phyloP scores from a whole-genome alignment of 1,139 yeast species.

The Fermentozyma sake region DNA sequence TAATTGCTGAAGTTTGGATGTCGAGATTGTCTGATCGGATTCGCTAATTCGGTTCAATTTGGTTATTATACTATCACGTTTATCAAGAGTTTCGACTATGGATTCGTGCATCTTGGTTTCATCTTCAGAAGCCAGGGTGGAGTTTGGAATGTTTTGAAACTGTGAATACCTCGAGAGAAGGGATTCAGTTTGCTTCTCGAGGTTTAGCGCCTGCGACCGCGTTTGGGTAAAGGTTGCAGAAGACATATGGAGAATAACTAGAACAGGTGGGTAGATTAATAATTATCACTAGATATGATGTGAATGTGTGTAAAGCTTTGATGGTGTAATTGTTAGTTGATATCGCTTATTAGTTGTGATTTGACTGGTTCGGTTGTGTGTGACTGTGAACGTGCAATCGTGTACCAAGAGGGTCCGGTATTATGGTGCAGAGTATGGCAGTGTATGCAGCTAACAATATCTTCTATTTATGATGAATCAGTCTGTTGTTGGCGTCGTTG shows the following conservation, averaged over 20 bases:
- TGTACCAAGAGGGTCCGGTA: too few relatives aligned
- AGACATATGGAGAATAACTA: too few relatives aligned
- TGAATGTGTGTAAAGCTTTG: too few relatives aligned
- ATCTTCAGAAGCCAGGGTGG: conserved; percentile 47
- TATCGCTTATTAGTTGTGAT: background rate
- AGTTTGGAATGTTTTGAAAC: conserved; percentile 21
- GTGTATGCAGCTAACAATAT: too few relatives aligned
- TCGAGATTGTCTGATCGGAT: conserved; percentile 29
- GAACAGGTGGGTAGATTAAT: too few relatives aligned
- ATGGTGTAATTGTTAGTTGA: background rate
- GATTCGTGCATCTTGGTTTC: conserved; percentile 58
- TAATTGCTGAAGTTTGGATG: conserved; percentile 71
- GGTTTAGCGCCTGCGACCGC: conserved; percentile 34
- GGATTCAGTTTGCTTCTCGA: conserved; percentile 41
- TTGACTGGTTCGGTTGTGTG: too few relatives aligned
- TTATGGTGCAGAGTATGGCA: too few relatives aligned
- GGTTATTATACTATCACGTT: conserved; percentile 28
- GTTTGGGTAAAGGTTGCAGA: conserved; percentile 35
- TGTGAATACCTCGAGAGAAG: conserved; percentile 33
- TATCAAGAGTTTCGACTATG: conserved; percentile 37
- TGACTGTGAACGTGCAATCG: too few relatives aligned
- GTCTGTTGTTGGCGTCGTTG: too few relatives aligned
- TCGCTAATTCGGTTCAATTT: conserved; percentile 46
- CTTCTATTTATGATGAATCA: too few relatives aligned
- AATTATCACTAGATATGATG: too few relatives aligned